phyloP scores from a whole-genome alignment of 2,329 filamentous ascomycete species.

The Phaeosphaeriaceae sp. region DNA sequence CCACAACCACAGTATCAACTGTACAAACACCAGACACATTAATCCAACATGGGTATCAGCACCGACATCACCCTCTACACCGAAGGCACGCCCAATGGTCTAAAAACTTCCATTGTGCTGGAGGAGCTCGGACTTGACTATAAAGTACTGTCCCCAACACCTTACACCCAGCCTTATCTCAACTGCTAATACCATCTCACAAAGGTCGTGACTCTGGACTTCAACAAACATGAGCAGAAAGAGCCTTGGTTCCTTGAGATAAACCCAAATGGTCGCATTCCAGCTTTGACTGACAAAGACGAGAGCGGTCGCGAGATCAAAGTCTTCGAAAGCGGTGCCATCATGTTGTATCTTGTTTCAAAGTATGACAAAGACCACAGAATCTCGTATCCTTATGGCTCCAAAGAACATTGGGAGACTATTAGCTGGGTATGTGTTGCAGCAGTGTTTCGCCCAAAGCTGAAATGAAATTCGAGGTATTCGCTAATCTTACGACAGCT shows the following conservation, averaged over 20 bases:
- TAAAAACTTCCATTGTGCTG: constrained; percentile 63
- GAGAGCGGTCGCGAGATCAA: neutral
- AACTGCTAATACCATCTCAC: constrained; percentile 64
- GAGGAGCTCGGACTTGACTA: constrained; percentile 68
- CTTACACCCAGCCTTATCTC: too few species aligned
- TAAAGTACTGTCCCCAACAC: constrained; percentile 59
- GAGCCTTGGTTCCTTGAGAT: constrained; percentile 1
- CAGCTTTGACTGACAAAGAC: neutral
- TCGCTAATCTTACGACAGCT: constrained; percentile 62
- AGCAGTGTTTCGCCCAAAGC: too few species aligned
- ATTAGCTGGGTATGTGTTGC: constrained; percentile 37
- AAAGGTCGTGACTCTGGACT: constrained; percentile 65
- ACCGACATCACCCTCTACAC: constrained; percentile 37
- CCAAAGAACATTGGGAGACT: neutral
- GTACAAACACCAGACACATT: neutral
- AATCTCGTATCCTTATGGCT: neutral
- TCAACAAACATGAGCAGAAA: constrained; percentile 13
- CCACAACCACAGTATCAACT: too few species aligned
- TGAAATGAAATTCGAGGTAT: constrained; percentile 11
- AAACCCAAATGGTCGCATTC: neutral
- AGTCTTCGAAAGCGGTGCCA: neutral
- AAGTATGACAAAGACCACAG: neutral
- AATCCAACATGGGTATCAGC: constrained; percentile 2
- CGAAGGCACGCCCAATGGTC: constrained; percentile 59
- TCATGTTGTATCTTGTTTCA: neutral